A percentile compares a stretch with the other conserved stretches of the same genome.
Conservation (phyloP, 805 yeast genomes). For the Kodamaea nitidulidarum region DNA sequence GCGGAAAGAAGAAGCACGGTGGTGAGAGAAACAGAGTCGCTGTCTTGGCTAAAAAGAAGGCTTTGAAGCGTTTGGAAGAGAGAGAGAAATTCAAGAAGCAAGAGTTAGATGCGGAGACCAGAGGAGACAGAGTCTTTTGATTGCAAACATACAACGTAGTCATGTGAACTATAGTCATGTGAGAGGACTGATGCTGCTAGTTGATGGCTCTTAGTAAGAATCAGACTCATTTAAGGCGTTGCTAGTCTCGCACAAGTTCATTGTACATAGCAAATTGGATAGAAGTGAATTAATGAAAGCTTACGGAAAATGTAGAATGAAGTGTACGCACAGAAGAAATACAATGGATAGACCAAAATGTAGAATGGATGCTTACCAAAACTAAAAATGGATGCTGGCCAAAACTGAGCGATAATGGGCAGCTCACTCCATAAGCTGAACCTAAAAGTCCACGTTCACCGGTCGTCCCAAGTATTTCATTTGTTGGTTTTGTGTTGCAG, state of each 20-base stretch:
- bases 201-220: too few species aligned
- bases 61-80: slow-evolving; percentile 56
- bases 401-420: too few species aligned
- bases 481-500: neutral
- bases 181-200: too few species aligned
- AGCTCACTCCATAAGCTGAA: too few species aligned
- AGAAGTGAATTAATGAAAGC: neutral
- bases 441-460: too few species aligned
- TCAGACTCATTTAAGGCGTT: too few species aligned
- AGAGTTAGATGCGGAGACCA: slow-evolving; percentile 38
- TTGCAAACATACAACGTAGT: neutral
- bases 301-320: neutral
- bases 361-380: too few species aligned
- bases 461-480: neutral
- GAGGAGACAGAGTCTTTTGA: slow-evolving; percentile 41
- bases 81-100: slow-evolving; percentile 37
- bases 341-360: too few species aligned
- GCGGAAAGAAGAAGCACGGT: slow-evolving; percentile 74
- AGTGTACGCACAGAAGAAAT: neutral
- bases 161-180: too few species aligned
- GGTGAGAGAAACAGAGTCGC: slow-evolving; percentile 77
- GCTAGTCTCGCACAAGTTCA: too few species aligned
- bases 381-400: too few species aligned
- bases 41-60: slow-evolving; percentile 51
- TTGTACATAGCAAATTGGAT: neutral